Base-by-base conservation (phyloP, 371 early-diverging fungal species). In the Lichtheimia corymbifera region DNA sequence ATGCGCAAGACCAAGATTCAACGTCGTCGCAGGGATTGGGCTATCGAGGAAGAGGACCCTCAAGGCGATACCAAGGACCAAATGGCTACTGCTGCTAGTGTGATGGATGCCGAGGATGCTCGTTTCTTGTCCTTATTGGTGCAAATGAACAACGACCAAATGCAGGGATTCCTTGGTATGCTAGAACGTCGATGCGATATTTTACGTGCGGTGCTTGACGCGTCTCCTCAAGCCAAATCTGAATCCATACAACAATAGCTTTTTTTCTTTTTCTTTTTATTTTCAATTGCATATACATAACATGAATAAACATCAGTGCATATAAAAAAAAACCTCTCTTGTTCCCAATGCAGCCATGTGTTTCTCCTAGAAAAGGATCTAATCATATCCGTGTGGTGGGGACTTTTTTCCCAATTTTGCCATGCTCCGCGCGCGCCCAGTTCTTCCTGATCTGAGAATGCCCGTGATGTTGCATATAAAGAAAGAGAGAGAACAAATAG, bases 1-100 rank as follows among this genome's bases (percentile, higher is more conserved):
- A 85, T 90, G 88, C 82, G 85, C 63, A 84, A 86, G 58, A 56
- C 81, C 3, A 87, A 83, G 30, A 86, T 88, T 61, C 86, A 88
- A 53, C 77, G 86, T 53, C 80, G 91, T 44, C 79, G 84, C 40
- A 71, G 87, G 1, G 87, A 84, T 45, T 86, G 85, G 82, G 62
- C 69, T 14, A 27, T 62, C 20, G 44, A 59, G 24, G 58, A 61
- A 25, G 55, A 60, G 18, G 47, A 47, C 6, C 18, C 5, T 17
- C 11, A 5, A 47, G 5, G 22, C 18, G 5, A 47, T n/a, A 6
- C 0, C 1, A n/a, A 47, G 47, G 18, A 47, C 7, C 47, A 47
- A 22, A n/a, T 18, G 47, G 18, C n/a, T n/a, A n/a, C n/a, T n/a
- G 18, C n/a, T 5, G 18, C n/a, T 5, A 22, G 47, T n/a, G 18